Conservation (phyloP, 1,284 basidiomycete species). For the Rhodotorula sp. region DNA sequence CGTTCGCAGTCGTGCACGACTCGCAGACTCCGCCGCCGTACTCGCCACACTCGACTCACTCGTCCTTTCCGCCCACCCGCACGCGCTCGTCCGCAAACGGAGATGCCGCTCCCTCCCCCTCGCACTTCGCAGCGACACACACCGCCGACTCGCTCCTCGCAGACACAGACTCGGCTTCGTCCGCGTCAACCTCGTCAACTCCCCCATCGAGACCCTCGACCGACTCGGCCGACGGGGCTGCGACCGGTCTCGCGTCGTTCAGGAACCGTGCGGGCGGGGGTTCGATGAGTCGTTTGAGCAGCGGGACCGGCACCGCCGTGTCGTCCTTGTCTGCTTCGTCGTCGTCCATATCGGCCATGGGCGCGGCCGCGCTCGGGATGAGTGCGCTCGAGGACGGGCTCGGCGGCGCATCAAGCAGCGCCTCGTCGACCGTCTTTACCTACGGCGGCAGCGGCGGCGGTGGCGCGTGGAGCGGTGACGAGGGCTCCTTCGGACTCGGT, state of each 20-base stretch:
- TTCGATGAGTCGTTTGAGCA: too few species aligned
- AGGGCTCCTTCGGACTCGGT: constrained; percentile 1
- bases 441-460: neutral
- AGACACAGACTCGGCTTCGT: neutral
- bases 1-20: neutral
- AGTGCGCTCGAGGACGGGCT: neutral
- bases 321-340: too few species aligned
- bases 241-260: neutral
- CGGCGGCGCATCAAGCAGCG: neutral
- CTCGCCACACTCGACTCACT: neutral
- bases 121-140: neutral
- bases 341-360: too few species aligned
- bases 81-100: too few species aligned
- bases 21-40: too few species aligned
- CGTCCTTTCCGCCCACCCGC: neutral
- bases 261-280: constrained; percentile 2
- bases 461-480: constrained; percentile 16
- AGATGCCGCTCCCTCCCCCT: neutral
- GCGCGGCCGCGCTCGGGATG: too few species aligned
- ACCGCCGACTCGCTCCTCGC: neutral
- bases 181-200: neutral
- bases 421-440: neutral
- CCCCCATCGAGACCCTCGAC: neutral
- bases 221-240: neutral
- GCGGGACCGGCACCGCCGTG: too few species aligned